Conservation (phyloP, 1,139 yeast species). For the Candida albicans region DNA sequence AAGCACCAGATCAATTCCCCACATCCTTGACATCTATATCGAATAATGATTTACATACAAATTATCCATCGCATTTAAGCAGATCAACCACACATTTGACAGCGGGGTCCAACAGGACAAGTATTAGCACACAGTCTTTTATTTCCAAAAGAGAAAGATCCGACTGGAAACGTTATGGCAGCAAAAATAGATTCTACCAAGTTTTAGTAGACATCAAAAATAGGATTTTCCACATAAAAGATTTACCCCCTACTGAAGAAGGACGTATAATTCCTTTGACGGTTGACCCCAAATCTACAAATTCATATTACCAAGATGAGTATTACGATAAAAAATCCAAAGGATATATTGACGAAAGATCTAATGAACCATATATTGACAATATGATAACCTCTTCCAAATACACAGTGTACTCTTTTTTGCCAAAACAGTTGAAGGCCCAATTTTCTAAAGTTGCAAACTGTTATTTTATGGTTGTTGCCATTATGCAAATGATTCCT, state of each 20-base stretch:
- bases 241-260: slow-evolving; percentile 54
- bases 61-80: slow-evolving; percentile 18
- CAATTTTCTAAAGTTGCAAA: slow-evolving; percentile 94
- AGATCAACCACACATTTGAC: slow-evolving; percentile 33
- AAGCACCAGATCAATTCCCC: slow-evolving; percentile 8
- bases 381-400: slow-evolving; percentile 85
- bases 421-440: slow-evolving; percentile 85
- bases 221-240: slow-evolving; percentile 42
- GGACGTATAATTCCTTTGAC: slow-evolving; percentile 79
- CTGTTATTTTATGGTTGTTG: slow-evolving; percentile 78
- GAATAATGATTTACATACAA: slow-evolving; percentile 2
- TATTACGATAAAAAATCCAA: slow-evolving; percentile 26
- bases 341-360: slow-evolving; percentile 64
- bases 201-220: slow-evolving; percentile 24
- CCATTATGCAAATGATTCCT: slow-evolving; percentile 93
- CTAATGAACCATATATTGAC: slow-evolving; percentile 57
- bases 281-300: slow-evolving; percentile 33
- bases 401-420: slow-evolving; percentile 74
- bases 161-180: slow-evolving; percentile 11
- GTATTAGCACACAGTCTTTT: slow-evolving; percentile 23
- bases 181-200: slow-evolving; percentile 19
- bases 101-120: slow-evolving; percentile 20
- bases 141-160: slow-evolving; percentile 20
- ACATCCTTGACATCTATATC: slow-evolving; percentile 2
- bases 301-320: slow-evolving; percentile 28